Evolutionary conservation across 352 stramenopile genomes (phyloP).

Genomic region (Globisporangium takayamanum): DNA sequence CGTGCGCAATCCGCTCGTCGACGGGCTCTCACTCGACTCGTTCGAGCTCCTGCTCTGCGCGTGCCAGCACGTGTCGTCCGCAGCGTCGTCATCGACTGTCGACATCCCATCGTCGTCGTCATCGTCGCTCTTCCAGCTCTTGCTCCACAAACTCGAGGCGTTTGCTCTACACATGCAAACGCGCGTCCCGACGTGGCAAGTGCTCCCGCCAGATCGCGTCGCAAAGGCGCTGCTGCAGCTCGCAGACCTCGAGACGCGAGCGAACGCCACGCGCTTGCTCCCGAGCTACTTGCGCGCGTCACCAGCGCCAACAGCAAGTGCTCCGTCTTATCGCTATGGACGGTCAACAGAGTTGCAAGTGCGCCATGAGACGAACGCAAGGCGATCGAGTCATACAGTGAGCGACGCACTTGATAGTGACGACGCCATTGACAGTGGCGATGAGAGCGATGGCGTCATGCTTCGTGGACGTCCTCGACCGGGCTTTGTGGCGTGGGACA

Average conservation of each 20-base stretch:
- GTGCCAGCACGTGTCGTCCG: slow-evolving; percentile 29
- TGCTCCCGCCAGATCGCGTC: slow-evolving; percentile 46
- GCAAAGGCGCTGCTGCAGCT: slow-evolving; percentile 46
- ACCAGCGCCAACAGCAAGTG: background rate
- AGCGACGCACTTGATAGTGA: background rate
- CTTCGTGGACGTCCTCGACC: background rate
- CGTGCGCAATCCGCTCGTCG: slow-evolving; percentile 52
- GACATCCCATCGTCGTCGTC: slow-evolving; percentile 9
- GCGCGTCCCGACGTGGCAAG: slow-evolving; percentile 42
- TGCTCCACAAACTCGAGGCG: slow-evolving; percentile 44
- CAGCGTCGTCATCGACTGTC: slow-evolving; percentile 10
- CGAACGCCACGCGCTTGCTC: slow-evolving; percentile 45
- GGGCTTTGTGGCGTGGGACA: slow-evolving; percentile 8
- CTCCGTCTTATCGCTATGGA: background rate
- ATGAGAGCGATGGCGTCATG: background rate
- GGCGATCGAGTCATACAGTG: background rate
- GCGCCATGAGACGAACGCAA: background rate
- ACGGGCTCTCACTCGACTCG: slow-evolving; percentile 58
- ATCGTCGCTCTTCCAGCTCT: slow-evolving; percentile 44
- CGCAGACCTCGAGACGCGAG: slow-evolving; percentile 42
- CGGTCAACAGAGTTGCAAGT: background rate
- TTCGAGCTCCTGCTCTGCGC: slow-evolving; percentile 64
- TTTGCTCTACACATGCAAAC: slow-evolving; percentile 39
- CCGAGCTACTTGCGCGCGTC: slow-evolving; percentile 41
- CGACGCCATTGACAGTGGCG: background rate